Percentiles rank a stretch among this genome's conserved stretches.
Conservation (phyloP, 257 asterid genomes). For the Paraleonurus japonicus region DNA sequence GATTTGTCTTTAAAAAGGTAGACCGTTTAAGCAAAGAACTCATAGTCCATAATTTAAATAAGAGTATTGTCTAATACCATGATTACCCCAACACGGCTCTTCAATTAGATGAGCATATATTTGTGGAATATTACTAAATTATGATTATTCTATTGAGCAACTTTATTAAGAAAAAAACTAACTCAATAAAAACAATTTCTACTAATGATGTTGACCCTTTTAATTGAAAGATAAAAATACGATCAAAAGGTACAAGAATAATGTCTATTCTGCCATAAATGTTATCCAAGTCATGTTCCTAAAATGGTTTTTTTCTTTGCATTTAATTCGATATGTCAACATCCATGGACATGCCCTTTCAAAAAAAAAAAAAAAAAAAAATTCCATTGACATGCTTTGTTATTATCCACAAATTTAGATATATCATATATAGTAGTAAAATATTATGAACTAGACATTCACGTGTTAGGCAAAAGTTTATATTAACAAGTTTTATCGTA, state of each 20-base stretch:
- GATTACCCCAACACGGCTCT: slow-evolving; percentile 29
- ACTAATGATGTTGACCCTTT: background rate
- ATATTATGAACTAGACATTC: too few species aligned
- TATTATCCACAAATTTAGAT: background rate
- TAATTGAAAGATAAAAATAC: background rate
- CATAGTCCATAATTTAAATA: slow-evolving; percentile 1
- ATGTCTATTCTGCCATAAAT: background rate
- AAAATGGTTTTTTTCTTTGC: background rate
- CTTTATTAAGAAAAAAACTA: too few species aligned
- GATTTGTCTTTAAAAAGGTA: slow-evolving; percentile 38
- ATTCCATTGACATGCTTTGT: too few species aligned
- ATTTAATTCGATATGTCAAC: background rate
- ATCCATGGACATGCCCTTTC: background rate
- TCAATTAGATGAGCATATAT: background rate
- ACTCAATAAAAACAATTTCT: background rate
- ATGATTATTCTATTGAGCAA: background rate
- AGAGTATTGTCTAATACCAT: slow-evolving; percentile 4
- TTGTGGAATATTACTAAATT: background rate
- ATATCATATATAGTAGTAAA: too few species aligned
- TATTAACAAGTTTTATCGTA: too few species aligned
- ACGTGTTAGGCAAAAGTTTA: too few species aligned
- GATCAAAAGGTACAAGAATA: background rate
- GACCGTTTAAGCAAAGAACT: slow-evolving; percentile 24
- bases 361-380: too few species aligned
- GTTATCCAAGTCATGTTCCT: background rate